phyloP scores from a whole-genome alignment of 768 basidiomycete genomes.

The Coprinellus micaceus region DNA sequence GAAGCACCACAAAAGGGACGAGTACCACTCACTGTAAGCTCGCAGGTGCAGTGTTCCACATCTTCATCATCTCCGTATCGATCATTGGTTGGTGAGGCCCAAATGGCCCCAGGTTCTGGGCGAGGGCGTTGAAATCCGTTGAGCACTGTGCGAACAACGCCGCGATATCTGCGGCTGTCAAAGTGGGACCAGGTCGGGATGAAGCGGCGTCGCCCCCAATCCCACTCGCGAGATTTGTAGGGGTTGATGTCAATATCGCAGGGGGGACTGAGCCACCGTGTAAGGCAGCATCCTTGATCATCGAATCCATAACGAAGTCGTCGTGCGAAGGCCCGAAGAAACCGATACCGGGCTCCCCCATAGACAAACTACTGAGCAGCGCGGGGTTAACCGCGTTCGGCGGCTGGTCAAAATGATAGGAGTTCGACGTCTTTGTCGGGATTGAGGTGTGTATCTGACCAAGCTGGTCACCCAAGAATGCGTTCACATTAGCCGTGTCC shows the following conservation, averaged over 20 bases:
- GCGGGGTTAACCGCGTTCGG: background rate
- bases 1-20: background rate
- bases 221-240: background rate
- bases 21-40: slow-evolving; percentile 51
- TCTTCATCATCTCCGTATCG: slow-evolving; percentile 50
- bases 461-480: slow-evolving; percentile 7
- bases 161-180: slow-evolving; percentile 6
- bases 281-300: slow-evolving; percentile 15
- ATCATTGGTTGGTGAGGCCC: slow-evolving; percentile 26
- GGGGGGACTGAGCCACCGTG: too few relatives aligned
- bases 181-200: background rate
- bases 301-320: slow-evolving; percentile 3
- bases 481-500: slow-evolving; percentile 19
- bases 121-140: slow-evolving; percentile 10
- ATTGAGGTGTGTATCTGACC: slow-evolving; percentile 10
- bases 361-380: background rate
- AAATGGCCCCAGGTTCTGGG: slow-evolving; percentile 14
- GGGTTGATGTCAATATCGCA: background rate
- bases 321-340: slow-evolving; percentile 2
- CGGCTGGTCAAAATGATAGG: slow-evolving; percentile 11
- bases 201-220: background rate
- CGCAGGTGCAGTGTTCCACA: slow-evolving; percentile 62
- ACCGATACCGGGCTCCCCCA: background rate
- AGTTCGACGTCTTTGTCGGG: slow-evolving; percentile 4
- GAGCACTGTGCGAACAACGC: slow-evolving; percentile 5